A percentile compares a stretch with the other conserved stretches of the same genome.
Evolutionary conservation across 495 filamentous ascomycete genomes (phyloP).

Genomic region (Neurospora sp.): DNA sequence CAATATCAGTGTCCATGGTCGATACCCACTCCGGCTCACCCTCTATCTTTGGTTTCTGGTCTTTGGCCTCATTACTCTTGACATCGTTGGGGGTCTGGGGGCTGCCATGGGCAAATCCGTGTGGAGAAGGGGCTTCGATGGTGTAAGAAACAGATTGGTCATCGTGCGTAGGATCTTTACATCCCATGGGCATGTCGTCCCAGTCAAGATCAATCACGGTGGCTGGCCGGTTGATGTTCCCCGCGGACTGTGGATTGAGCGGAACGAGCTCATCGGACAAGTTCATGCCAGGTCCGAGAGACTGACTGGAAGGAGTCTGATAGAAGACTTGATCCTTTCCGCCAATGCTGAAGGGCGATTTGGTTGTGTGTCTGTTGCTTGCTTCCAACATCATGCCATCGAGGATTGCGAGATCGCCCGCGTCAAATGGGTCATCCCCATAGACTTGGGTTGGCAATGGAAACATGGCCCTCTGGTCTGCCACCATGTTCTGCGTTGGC

Average conservation of each 20-base stretch:
- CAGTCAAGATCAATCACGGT: not conserved
- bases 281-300: not conserved
- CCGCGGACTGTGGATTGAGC: not conserved
- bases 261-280: not conserved
- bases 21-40: constrained; percentile 36
- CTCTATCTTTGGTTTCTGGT: constrained; percentile 1
- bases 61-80: not conserved
- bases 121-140: not conserved
- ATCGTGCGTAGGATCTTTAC: constrained; percentile 1
- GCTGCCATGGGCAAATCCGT: constrained; percentile 2
- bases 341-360: not conserved
- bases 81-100: not conserved
- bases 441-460: not conserved
- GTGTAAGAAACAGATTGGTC: not conserved
- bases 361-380: not conserved
- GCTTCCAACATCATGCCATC: not conserved
- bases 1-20: constrained; percentile 37
- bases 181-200: not conserved
- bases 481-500: not conserved
- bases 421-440: not conserved
- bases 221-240: not conserved
- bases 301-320: not conserved
- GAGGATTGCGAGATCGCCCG: not conserved
- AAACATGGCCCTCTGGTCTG: not conserved
- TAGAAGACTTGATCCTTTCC: not conserved